Evolutionary conservation across 371 early-diverging fungal species (phyloP).

Genomic region (Haplosporangium sp.): DNA sequence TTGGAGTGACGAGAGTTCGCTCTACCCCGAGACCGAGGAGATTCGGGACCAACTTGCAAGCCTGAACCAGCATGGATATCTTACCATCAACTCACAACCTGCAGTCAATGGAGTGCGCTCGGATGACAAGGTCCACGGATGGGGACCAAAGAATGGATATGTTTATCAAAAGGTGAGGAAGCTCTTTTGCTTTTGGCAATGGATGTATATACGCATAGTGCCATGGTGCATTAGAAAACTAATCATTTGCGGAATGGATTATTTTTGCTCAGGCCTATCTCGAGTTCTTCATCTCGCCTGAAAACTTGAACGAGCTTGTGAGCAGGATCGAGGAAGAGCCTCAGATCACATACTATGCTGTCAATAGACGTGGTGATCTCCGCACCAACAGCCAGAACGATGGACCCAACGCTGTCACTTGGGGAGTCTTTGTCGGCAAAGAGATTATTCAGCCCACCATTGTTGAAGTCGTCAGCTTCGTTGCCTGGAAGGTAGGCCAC

Average conservation of each 20-base stretch:
- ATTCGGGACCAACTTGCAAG: conserved; percentile 79
- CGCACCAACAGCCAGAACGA: conserved; percentile 85
- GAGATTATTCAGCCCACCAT: conserved; percentile 98
- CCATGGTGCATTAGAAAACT: too few relatives aligned
- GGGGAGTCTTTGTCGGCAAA: conserved; percentile 99
- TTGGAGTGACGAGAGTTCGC: conserved; percentile 87
- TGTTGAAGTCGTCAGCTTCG: conserved; percentile 90
- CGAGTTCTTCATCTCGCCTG: conserved; percentile 93
- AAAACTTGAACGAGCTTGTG: conserved; percentile 75
- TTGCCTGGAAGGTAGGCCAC: conserved; percentile 90
- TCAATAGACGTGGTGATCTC: conserved; percentile 89
- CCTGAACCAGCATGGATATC: conserved; percentile 85
- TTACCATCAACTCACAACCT: conserved; percentile 97
- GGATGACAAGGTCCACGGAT: conserved; percentile 85
- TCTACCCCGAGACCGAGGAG: conserved; percentile 83
- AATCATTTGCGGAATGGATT: too few relatives aligned
- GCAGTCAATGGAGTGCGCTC: conserved; percentile 93
- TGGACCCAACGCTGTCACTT: conserved; percentile 95
- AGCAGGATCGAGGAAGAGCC: conserved; percentile 72
- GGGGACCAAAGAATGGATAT: conserved; percentile 97
- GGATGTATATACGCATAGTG: too few relatives aligned
- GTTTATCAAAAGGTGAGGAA: conserved; percentile 90
- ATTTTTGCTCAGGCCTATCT: conserved; percentile 77
- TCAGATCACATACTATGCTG: conserved; percentile 90
- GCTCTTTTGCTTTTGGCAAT: too few relatives aligned